Base-by-base conservation (phyloP, 1,284 basidiomycete genomes). In the Puccinia coronata region DNA sequence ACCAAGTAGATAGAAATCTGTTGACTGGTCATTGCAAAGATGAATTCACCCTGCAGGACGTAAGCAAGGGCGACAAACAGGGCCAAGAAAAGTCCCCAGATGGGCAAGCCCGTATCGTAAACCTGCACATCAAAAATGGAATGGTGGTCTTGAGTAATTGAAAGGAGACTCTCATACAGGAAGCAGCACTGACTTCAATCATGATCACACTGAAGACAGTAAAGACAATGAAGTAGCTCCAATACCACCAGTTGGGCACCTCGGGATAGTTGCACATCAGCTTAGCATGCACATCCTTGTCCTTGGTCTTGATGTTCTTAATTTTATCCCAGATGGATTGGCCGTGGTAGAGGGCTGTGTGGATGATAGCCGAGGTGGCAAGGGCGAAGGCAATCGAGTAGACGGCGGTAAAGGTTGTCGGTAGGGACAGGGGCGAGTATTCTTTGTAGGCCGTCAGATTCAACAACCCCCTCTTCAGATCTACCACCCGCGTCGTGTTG, bases 271-370 rank as follows among this genome's bases (percentile, higher is more conserved):
- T 90, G 79, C 91, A 89, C 96, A 99, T 99, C 78, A 98, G 89
- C 87, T 96, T 96, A 83, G 93, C 92, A 86, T 99, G 96, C 80
- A 99, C 93, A 86, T 99, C 96, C 83, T 97, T 94, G 82, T 91
- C 91, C 87, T 96, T 94, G 11, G 92, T 88, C 73, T 90, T 88
- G 61, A 92, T 89, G 84, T 90, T 91, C 86, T 91, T 91, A 82
- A 96, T 84, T 2, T 92, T 92, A 61, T 91, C 90, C 82, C 92
- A 86, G 55, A 99, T 88, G 39, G 90, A 90, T 63, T 89, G 90
- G 0, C 96, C 95, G 86, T 98, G 94, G 86, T 96, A 95, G 28
- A 99, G 88, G 4, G 89, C 80, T 0, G 96, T 96, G 87, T 99
- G 96, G 0, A 95, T 92, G 82, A 99, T 89, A 43, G 96, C 90